Conservation (phyloP, 805 yeast genomes). For the Lipomyces starkeyi region DNA sequence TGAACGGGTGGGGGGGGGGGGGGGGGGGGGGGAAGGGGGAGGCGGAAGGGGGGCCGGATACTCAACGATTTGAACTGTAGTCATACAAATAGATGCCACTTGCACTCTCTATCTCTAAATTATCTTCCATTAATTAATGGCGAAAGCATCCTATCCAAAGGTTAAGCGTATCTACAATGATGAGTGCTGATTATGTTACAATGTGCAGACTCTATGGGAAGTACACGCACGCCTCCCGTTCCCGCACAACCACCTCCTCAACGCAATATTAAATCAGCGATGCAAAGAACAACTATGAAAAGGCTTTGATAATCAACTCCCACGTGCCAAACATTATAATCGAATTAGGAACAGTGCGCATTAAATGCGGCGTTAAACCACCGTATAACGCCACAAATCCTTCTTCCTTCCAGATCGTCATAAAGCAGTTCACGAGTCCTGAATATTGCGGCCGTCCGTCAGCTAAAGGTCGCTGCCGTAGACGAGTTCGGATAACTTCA, state of each 20-base stretch:
- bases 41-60: no score
- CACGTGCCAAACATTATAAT: slow-evolving; percentile 99
- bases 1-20: no score
- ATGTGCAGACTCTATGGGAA: neutral
- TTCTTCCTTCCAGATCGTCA: slow-evolving; percentile 84
- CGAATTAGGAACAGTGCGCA: slow-evolving; percentile 97
- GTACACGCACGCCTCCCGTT: neutral
- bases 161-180: neutral
- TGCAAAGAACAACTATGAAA: slow-evolving; percentile 39
- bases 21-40: no score
- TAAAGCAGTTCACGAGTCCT: slow-evolving; percentile 87
- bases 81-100: no score
- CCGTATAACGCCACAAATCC: slow-evolving; percentile 95
- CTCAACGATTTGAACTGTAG: no score
- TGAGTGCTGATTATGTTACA: neutral
- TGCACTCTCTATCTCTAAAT: neutral
- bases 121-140: neutral
- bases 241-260: neutral
- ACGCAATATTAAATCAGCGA: neutral
- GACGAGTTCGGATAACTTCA: slow-evolving; percentile 93
- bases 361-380: slow-evolving; percentile 94
- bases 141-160: neutral
- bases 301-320: slow-evolving; percentile 77
- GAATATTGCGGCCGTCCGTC: slow-evolving; percentile 85
- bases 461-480: slow-evolving; percentile 89